Base-by-base conservation (phyloP, 768 basidiomycete genomes). In the Pleurotus pulmonarius region DNA sequence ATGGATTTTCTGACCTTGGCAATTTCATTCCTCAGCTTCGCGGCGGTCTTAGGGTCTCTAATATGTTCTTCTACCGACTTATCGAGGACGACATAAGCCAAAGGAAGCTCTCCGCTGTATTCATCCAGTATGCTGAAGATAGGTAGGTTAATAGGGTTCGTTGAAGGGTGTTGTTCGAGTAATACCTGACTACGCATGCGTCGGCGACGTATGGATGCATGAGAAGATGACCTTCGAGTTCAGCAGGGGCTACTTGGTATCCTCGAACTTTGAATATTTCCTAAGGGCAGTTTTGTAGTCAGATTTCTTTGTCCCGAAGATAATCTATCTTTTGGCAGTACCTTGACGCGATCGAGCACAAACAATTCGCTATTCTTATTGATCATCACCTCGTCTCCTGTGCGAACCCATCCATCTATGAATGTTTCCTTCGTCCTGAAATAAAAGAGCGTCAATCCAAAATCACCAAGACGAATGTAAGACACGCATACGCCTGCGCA, bases 311-410 rank as follows among this genome's bases (percentile, higher is more conserved):
- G 7, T 11, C 29, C 11, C 29, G 1, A 34, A 9, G 29, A 34
- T 34, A 34, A 34, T 11, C 29, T 8, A 34, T 34, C 12, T 39
- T 11, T 15, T 15, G 16, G 3, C 12, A 59, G n/a, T 61, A 85
- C 87, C 78, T 90, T 91, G 55, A 89, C 66, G 22, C 89, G 82
- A 66, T 91, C 89, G 11, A 91, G 81, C 24, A 91, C 73, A 63
- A 82, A 88, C 1, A 90, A 64, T 59, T 90, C 86, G 9, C 78
- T 75, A 51, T 82, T 74, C 59, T 72, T 44, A 13, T 45, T 78
- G 59, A 88, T 81, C 63, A 90, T 76, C 39, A 89, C 88, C 66
- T 88, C 86, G 63, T 89, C 87, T 1, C 87, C 87, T 0, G 86
- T 89, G 34, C 78, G 79, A 22, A 88, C 80, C 86, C 86, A 85